A percentile compares a stretch with the other conserved stretches of the same genome.
These are phyloP conservation scores for Knufia fluminis DNA, from an alignment of 2,329 filamentous ascomycete genomes.

Conservation along the genomic window DNA sequence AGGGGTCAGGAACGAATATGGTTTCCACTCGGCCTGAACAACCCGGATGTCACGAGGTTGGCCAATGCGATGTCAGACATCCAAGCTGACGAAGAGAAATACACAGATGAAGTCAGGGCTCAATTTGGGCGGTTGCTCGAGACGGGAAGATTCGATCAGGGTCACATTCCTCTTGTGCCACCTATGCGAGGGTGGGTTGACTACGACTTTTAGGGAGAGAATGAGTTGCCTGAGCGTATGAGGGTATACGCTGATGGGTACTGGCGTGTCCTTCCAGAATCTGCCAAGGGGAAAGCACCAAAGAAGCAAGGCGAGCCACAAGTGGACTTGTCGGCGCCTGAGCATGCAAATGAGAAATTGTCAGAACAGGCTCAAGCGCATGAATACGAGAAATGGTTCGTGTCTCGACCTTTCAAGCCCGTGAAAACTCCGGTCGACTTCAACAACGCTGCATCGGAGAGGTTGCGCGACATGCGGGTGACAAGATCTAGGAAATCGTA, in stretches of 20 bases:
- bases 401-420: too few species aligned
- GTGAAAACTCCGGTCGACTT: background rate
- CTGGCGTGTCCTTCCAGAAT: background rate
- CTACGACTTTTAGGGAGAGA: constrained; percentile 55
- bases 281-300: too few species aligned
- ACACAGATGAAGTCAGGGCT: constrained; percentile 48
- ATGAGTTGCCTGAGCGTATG: background rate
- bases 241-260: background rate
- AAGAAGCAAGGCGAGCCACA: too few species aligned
- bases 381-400: too few species aligned
- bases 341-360: too few species aligned
- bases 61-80: constrained; percentile 36
- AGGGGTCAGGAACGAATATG: constrained; percentile 57
- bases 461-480: background rate
- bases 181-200: constrained; percentile 66
- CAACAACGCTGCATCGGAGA: background rate
- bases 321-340: too few species aligned
- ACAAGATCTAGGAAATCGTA: too few species aligned
- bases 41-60: constrained; percentile 32
- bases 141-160: constrained; percentile 58
- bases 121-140: constrained; percentile 57
- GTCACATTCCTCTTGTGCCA: constrained; percentile 65
- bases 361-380: too few species aligned
- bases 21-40: constrained; percentile 60
- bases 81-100: constrained; percentile 41